phyloP scores from a whole-genome alignment of 345 rosid genomes.

The Pistacia integerrima region DNA sequence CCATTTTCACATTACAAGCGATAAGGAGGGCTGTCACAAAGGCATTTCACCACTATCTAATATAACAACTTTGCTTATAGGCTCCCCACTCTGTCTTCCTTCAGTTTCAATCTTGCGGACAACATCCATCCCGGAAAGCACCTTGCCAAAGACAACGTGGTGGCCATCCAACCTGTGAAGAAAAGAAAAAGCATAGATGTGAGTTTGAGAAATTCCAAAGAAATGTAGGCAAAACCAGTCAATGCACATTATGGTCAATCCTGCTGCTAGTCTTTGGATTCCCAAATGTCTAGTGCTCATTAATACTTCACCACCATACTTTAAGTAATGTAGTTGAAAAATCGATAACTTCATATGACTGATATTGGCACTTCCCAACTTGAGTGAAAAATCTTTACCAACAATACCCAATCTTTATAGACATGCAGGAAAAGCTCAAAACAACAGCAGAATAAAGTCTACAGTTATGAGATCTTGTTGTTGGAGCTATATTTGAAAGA shows the following conservation, averaged over 20 bases:
- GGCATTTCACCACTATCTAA: slow-evolving; percentile 75
- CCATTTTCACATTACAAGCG: background rate
- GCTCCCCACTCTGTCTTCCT: slow-evolving; percentile 66
- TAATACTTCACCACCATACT: too few relatives aligned
- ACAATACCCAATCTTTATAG: background rate
- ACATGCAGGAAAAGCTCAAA: background rate
- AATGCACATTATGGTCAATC: background rate
- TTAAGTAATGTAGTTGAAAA: too few relatives aligned
- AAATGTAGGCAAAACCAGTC: background rate
- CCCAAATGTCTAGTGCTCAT: background rate
- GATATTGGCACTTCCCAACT: background rate
- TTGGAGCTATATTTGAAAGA: slow-evolving; percentile 25
- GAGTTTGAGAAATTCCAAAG: background rate
- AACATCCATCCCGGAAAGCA: slow-evolving; percentile 84
- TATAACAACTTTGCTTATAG: slow-evolving; percentile 65
- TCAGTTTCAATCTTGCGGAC: slow-evolving; percentile 81
- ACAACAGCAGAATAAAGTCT: slow-evolving; percentile 8
- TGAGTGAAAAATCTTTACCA: background rate
- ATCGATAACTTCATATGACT: background rate
- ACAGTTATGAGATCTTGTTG: slow-evolving; percentile 34
- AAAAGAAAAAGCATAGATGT: background rate
- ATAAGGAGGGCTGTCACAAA: slow-evolving; percentile 22
- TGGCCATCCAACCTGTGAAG: slow-evolving; percentile 84
- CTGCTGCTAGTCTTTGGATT: background rate
- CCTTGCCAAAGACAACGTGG: slow-evolving; percentile 93